A percentile compares a stretch with the other conserved stretches of the same genome.
Conservation (phyloP, 257 asterid genomes). For the Gentiana straminea region DNA sequence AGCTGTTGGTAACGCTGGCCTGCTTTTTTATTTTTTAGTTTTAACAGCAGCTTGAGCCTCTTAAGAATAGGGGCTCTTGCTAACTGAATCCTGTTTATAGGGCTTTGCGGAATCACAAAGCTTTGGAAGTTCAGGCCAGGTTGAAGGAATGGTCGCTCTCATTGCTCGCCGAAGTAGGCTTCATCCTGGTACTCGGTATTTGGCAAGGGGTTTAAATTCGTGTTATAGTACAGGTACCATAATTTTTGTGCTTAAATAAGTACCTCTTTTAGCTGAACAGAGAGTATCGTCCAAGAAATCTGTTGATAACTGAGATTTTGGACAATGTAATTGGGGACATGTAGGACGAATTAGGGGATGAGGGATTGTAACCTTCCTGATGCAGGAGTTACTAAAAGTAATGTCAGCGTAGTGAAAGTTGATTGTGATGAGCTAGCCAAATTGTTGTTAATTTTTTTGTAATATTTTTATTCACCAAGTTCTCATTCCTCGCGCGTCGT, state of each 20-base stretch:
- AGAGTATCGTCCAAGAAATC: neutral
- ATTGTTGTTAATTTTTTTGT: neutral
- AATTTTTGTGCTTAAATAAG: slow-evolving; percentile 2
- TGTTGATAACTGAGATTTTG: neutral
- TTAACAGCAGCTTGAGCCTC: neutral
- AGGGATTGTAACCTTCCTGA: neutral
- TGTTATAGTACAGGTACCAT: slow-evolving; percentile 85
- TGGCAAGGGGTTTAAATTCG: slow-evolving; percentile 93
- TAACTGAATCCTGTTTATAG: slow-evolving; percentile 41
- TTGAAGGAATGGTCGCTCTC: slow-evolving; percentile 92
- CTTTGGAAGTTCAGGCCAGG: slow-evolving; percentile 95
- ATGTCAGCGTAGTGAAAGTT: no score
- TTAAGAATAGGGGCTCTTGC: neutral
- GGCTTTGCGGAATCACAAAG: slow-evolving; percentile 84
- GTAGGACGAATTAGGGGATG: neutral
- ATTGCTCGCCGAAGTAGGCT: slow-evolving; percentile 94
- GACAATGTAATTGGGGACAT: neutral
- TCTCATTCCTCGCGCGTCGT: slow-evolving; percentile 12
- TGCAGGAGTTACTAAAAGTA: no score
- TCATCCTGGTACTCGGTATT: slow-evolving; percentile 98
- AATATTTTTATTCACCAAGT: neutral
- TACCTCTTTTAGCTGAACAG: slow-evolving; percentile 1
- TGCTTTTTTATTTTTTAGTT: neutral
- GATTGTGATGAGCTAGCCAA: neutral
- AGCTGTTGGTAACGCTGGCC: no score